A percentile compares a stretch with the other conserved stretches of the same genome.
Evolutionary conservation across 2,329 filamentous ascomycete genomes (phyloP).

Genomic region (Rhynchosporium graminicola): DNA sequence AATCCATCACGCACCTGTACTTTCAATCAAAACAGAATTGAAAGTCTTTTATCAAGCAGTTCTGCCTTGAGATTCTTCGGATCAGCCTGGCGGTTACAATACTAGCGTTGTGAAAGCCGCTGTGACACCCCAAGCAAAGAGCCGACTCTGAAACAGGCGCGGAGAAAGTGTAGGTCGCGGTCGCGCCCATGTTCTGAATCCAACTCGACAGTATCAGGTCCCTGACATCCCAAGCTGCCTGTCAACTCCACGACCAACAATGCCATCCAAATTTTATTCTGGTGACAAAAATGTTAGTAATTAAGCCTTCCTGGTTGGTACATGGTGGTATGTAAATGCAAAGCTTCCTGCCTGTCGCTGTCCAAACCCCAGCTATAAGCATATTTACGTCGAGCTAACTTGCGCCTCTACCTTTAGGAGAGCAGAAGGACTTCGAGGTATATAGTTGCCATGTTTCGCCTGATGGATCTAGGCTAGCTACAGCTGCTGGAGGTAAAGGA

Average conservation of each 20-base stretch:
- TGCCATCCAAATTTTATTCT: constrained; percentile 33
- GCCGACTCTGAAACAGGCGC: constrained; percentile 25
- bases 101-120: background rate
- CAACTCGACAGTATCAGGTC: background rate
- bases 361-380: constrained; percentile 17
- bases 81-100: background rate
- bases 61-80: too few species aligned
- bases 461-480: constrained; percentile 87
- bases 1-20: background rate
- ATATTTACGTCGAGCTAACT: constrained; percentile 26
- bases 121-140: background rate
- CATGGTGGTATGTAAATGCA: constrained; percentile 68
- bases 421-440: constrained; percentile 97
- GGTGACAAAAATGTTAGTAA: constrained; percentile 68
- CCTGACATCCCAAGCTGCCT: constrained; percentile 4
- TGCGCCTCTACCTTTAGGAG: constrained; percentile 56
- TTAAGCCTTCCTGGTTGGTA: constrained; percentile 94
- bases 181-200: constrained; percentile 17
- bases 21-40: too few species aligned
- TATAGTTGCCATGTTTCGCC: constrained; percentile 98
- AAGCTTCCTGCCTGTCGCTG: constrained; percentile 15
- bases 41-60: too few species aligned
- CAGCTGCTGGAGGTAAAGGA: constrained; percentile 80
- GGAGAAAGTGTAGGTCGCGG: constrained; percentile 22
- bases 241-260: constrained; percentile 37